Evolutionary conservation across 2,329 filamentous ascomycete genomes (phyloP).

Genomic region (Calonectria honghensis): DNA sequence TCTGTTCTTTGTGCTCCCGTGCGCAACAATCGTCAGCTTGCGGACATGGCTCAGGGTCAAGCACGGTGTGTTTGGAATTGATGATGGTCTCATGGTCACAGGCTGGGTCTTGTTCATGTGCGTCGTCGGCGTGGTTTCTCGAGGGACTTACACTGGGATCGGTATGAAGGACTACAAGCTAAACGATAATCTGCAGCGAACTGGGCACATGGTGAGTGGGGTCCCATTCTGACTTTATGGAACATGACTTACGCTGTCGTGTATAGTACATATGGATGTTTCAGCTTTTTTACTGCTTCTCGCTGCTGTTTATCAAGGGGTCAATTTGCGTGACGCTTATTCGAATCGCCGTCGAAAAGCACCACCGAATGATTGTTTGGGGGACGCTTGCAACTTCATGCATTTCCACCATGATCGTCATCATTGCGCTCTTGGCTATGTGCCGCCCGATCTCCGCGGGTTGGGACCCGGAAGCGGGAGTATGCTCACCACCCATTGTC

Average conservation of each 20-base stretch:
- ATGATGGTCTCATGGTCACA: slow-evolving; percentile 33
- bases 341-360: slow-evolving; percentile 49
- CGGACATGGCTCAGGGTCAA: slow-evolving; percentile 27
- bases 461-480: slow-evolving; percentile 44
- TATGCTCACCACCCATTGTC: slow-evolving; percentile 43
- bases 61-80: slow-evolving; percentile 22
- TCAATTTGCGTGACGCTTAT: slow-evolving; percentile 55
- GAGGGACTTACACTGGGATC: not conserved
- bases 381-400: slow-evolving; percentile 36
- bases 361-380: slow-evolving; percentile 44
- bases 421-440: slow-evolving; percentile 48
- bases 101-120: slow-evolving; percentile 27
- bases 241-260: not conserved
- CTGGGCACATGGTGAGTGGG: not conserved
- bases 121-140: not conserved
- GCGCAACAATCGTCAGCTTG: slow-evolving; percentile 1
- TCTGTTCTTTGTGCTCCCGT: slow-evolving; percentile 16
- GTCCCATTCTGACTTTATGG: not conserved
- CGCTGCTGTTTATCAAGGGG: slow-evolving; percentile 1
- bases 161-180: not conserved
- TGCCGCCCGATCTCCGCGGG: slow-evolving; percentile 54
- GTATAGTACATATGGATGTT: slow-evolving; percentile 8
- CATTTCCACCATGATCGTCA: slow-evolving; percentile 45
- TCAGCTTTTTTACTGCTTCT: slow-evolving; percentile 5
- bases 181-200: not conserved